Conservation (phyloP, 306 rosid genomes). For the Mimosa pudica region DNA sequence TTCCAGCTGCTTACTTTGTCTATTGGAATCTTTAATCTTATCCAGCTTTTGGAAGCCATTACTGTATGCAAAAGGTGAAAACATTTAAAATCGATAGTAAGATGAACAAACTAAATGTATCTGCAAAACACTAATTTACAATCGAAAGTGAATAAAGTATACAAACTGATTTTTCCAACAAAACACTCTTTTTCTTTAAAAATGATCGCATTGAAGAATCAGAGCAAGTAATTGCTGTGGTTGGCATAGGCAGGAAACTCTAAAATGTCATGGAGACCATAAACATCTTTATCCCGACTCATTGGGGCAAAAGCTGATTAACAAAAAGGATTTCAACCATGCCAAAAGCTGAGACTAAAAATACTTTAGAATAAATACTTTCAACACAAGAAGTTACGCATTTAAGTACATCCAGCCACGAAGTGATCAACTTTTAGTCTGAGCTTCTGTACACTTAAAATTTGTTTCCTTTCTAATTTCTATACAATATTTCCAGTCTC, state of each 20-base stretch:
- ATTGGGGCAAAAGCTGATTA: not conserved
- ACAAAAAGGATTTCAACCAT: constrained; percentile 1
- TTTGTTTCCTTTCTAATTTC: constrained; percentile 1
- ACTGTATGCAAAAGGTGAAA: constrained; percentile 36
- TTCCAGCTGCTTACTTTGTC: constrained; percentile 78
- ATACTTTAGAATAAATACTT: no score
- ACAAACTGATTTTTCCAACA: constrained; percentile 1
- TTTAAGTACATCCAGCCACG: constrained; percentile 15
- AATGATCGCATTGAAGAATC: not conserved
- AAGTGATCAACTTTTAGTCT: not conserved
- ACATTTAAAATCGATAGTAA: not conserved
- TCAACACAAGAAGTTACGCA: not conserved
- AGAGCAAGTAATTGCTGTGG: constrained; percentile 5
- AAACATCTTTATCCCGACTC: constrained; percentile 13
- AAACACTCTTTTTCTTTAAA: not conserved
- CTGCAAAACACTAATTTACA: not conserved
- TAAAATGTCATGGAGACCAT: not conserved
- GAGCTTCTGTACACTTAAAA: constrained; percentile 9
- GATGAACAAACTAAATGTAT: constrained; percentile 1
- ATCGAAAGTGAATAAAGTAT: not conserved
- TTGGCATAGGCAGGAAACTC: not conserved
- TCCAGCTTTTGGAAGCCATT: constrained; percentile 83
- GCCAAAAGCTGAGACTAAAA: not conserved
- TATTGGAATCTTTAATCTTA: constrained; percentile 70
- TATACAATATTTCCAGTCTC: constrained; percentile 12